phyloP scores from a whole-genome alignment of 345 rosid species.

The Populus alba region DNA sequence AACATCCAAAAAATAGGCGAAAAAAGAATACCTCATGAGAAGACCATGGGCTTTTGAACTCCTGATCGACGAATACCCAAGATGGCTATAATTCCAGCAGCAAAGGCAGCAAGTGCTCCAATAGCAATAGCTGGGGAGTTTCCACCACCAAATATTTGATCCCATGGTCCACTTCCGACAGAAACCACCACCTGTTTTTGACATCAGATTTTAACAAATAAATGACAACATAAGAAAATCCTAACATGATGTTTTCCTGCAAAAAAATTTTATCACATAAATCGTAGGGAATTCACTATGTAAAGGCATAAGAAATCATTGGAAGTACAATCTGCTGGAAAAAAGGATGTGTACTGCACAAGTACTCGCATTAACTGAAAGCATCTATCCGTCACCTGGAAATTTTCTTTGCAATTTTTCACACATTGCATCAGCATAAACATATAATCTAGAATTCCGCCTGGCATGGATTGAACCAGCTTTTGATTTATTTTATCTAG shows the following conservation, averaged over 20 bases:
- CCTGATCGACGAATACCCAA: slow-evolving; percentile 77
- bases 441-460: not conserved
- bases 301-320: not conserved
- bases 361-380: not conserved
- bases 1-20: not conserved
- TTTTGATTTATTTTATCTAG: not conserved
- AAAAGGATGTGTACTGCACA: not conserved
- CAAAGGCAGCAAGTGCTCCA: slow-evolving; percentile 58
- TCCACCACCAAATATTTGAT: slow-evolving; percentile 81
- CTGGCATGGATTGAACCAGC: not conserved
- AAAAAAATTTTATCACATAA: not conserved
- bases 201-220: slow-evolving; percentile 9
- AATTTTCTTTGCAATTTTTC: not conserved
- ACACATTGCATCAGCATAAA: not conserved
- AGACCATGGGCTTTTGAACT: slow-evolving; percentile 53
- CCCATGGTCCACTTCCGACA: slow-evolving; percentile 76
- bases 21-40: slow-evolving; percentile 43
- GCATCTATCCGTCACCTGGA: not conserved
- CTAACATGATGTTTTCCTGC: not conserved
- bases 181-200: slow-evolving; percentile 62
- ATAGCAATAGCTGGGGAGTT: slow-evolving; percentile 75
- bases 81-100: slow-evolving; percentile 70
- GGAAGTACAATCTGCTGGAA: not conserved
- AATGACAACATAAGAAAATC: slow-evolving; percentile 1
- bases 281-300: not conserved